These are phyloP conservation scores for Gyrodon lividus DNA, from an alignment of 768 basidiomycete genomes.

Conservation along the genomic window DNA sequence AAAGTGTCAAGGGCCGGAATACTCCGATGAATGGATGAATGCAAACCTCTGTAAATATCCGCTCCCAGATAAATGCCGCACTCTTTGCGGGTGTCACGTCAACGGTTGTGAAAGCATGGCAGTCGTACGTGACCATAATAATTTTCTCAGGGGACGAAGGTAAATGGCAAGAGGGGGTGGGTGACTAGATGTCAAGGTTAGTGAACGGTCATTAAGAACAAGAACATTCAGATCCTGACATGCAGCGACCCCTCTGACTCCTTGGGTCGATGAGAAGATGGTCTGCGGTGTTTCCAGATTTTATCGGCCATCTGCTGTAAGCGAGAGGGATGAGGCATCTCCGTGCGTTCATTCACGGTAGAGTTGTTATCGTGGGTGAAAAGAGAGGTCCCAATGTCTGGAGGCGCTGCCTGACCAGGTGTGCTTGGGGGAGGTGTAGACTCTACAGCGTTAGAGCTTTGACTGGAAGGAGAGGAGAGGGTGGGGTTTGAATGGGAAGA, in stretches of 20 bases:
- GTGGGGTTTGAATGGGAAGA: conserved; percentile 51
- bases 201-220: conserved; percentile 3
- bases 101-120: conserved; percentile 72
- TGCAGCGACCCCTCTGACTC: conserved; percentile 28
- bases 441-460: conserved; percentile 60
- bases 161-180: conserved; percentile 30
- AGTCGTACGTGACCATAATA: conserved; percentile 74
- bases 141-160: conserved; percentile 32
- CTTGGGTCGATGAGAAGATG: conserved; percentile 29
- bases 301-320: conserved; percentile 34
- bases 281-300: conserved; percentile 26
- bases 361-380: conserved; percentile 40
- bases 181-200: conserved; percentile 24
- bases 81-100: conserved; percentile 65
- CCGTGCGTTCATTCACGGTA: conserved; percentile 27
- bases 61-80: conserved; percentile 72
- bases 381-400: conserved; percentile 38
- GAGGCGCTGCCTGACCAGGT: conserved; percentile 49
- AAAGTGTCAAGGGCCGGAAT: conserved; percentile 5
- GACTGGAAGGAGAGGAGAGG: conserved; percentile 68
- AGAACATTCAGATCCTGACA: conserved; percentile 10
- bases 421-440: conserved; percentile 73
- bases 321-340: conserved; percentile 29
- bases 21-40: conserved; percentile 14
- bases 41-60: conserved; percentile 73